phyloP scores from a whole-genome alignment of 257 asterid genomes.

The Schizonepeta tenuifolia region DNA sequence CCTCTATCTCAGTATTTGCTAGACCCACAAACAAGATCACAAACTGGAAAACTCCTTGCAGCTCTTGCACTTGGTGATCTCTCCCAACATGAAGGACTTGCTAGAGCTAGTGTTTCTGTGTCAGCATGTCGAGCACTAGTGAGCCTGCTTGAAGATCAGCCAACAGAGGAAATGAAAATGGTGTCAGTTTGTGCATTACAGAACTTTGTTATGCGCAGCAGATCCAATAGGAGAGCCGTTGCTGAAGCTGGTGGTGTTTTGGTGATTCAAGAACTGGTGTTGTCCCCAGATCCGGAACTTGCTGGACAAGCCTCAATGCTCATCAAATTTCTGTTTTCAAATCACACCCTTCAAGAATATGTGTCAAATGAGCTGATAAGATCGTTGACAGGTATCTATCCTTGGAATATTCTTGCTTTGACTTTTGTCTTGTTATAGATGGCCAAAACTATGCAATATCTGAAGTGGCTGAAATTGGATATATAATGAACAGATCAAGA shows the following conservation, averaged over 20 bases:
- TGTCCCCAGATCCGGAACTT: constrained; percentile 64
- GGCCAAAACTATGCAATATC: background rate
- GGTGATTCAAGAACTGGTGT: constrained; percentile 73
- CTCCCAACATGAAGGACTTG: constrained; percentile 89
- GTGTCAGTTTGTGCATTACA: constrained; percentile 86
- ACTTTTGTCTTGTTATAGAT: constrained; percentile 15
- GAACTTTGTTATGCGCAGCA: constrained; percentile 78
- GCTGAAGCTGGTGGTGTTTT: constrained; percentile 86
- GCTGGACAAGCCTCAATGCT: constrained; percentile 72
- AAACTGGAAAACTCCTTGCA: constrained; percentile 69
- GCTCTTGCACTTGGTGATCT: constrained; percentile 89
- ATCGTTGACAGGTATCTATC: constrained; percentile 70
- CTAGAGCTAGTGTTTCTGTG: constrained; percentile 75
- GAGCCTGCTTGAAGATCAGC: constrained; percentile 67
- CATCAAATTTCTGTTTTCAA: constrained; percentile 73
- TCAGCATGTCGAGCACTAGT: constrained; percentile 81
- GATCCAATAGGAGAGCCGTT: constrained; percentile 85
- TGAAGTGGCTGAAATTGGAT: constrained; percentile 20
- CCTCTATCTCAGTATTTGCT: constrained; percentile 85
- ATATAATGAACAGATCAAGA: constrained; percentile 3
- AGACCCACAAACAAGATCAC: constrained; percentile 85
- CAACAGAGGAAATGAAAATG: constrained; percentile 75
- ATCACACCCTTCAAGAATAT: constrained; percentile 88
- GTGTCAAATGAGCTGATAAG: constrained; percentile 77
- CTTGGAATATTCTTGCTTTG: constrained; percentile 19